A percentile compares a stretch with the other conserved stretches of the same genome.
Conservation (phyloP, 129 eudicot genomes). For the Escallonia herrerae region DNA sequence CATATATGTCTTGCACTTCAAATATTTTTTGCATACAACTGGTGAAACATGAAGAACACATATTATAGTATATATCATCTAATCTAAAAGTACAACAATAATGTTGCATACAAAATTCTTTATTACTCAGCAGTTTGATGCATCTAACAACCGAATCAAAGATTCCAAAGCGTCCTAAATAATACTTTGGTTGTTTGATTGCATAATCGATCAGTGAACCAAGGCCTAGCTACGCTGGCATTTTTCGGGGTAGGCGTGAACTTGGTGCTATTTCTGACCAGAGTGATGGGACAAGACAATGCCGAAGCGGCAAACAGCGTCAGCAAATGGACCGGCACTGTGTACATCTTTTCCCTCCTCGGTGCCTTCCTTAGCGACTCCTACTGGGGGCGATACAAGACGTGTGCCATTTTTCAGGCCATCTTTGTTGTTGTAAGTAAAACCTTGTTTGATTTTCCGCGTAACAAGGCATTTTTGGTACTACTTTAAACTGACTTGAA, state of each 20-base stretch:
- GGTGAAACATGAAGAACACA: not conserved
- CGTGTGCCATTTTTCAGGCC: conserved; percentile 84
- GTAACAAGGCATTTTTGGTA: not conserved
- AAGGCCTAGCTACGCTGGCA: conserved; percentile 86
- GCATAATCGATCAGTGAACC: conserved; percentile 49
- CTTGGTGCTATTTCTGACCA: conserved; percentile 68
- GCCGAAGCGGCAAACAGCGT: conserved; percentile 83
- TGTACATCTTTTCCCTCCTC: conserved; percentile 75
- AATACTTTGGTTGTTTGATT: not conserved
- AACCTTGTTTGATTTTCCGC: not conserved
- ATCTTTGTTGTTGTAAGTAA: conserved; percentile 74
- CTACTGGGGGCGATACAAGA: conserved; percentile 84
- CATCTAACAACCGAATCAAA: not conserved
- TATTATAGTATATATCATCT: not conserved
- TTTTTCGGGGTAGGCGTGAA: conserved; percentile 90
- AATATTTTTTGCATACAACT: too few relatives aligned
- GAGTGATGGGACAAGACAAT: conserved; percentile 91
- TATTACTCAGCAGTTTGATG: not conserved
- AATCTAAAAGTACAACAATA: too few relatives aligned
- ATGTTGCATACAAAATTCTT: too few relatives aligned
- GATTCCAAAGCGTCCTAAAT: not conserved
- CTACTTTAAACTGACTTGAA: not conserved
- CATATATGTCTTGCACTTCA: too few relatives aligned
- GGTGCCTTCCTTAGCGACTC: conserved; percentile 94
- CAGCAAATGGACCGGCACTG: conserved; percentile 96